These are phyloP conservation scores for Amylostereum areolatum DNA, from an alignment of 1,284 basidiomycete species.

Conservation along the genomic window DNA sequence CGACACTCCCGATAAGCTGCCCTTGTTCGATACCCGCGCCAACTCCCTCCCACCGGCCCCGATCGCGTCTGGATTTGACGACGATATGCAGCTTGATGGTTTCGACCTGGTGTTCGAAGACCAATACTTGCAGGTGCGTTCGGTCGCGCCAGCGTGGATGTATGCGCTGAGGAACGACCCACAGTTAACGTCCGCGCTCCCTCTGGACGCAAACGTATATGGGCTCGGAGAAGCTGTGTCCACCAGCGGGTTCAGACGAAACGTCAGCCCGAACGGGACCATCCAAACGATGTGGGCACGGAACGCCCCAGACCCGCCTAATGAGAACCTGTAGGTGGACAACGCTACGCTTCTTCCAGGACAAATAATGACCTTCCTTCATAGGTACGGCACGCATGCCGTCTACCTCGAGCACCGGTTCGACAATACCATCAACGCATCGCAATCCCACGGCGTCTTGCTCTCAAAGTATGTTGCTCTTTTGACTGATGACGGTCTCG, in stretches of 20 bases:
- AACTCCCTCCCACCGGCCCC: conserved; percentile 51
- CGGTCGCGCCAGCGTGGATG: neutral
- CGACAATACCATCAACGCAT: conserved; percentile 38
- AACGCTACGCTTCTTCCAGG: conserved; percentile 8
- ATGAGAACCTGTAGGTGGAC: conserved; percentile 51
- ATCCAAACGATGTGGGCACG: conserved; percentile 71
- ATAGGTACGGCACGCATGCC: conserved; percentile 66
- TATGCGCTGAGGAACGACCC: conserved; percentile 7
- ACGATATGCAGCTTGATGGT: conserved; percentile 45
- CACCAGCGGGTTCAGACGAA: conserved; percentile 59
- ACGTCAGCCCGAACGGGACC: conserved; percentile 50
- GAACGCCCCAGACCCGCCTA: conserved; percentile 52
- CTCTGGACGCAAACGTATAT: conserved; percentile 66
- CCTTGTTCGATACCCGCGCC: conserved; percentile 71
- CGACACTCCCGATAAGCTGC: conserved; percentile 37
- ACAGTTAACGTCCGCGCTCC: conserved; percentile 60
- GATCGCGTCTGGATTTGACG: conserved; percentile 37
- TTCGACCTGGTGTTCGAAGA: conserved; percentile 76
- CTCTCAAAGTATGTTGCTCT: conserved; percentile 42
- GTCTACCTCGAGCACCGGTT: conserved; percentile 64
- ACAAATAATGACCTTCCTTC: conserved; percentile 5
- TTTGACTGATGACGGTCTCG: neutral
- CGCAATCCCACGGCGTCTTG: conserved; percentile 68
- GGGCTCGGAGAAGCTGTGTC: conserved; percentile 73
- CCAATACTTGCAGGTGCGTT: conserved; percentile 49